Percentiles rank a stretch among this genome's conserved stretches.
These are phyloP conservation scores for Hypoxylon sp. DNA, from an alignment of 2,329 filamentous ascomycete genomes.

Conservation along the genomic window DNA sequence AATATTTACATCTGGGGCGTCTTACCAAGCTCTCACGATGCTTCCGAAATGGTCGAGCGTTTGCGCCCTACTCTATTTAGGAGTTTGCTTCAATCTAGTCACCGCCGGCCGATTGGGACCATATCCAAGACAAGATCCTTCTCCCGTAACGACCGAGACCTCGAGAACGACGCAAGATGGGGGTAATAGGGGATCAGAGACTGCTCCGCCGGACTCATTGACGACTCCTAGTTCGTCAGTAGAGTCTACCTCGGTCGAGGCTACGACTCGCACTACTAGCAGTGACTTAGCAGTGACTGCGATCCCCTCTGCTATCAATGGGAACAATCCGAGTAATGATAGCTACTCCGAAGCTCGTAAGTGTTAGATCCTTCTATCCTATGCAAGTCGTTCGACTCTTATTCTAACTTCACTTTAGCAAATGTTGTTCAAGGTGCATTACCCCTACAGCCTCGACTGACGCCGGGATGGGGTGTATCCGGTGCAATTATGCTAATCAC, in stretches of 20 bases:
- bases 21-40: slow-evolving; percentile 52
- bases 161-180: slow-evolving; percentile 42
- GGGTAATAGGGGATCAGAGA: slow-evolving; percentile 23
- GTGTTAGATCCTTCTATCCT: slow-evolving; percentile 21
- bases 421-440: slow-evolving; percentile 69
- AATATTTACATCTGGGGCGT: slow-evolving; percentile 2
- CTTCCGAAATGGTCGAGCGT: slow-evolving; percentile 54
- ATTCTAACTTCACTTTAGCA: slow-evolving; percentile 53
- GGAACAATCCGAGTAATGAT: slow-evolving; percentile 50
- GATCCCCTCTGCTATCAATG: slow-evolving; percentile 54
- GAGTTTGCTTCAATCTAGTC: slow-evolving; percentile 58
- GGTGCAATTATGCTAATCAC: slow-evolving; percentile 82
- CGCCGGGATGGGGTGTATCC: slow-evolving; percentile 84
- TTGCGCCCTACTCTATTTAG: slow-evolving; percentile 59
- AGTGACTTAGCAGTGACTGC: slow-evolving; percentile 40
- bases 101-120: slow-evolving; percentile 55
- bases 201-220: slow-evolving; percentile 36
- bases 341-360: slow-evolving; percentile 47
- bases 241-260: slow-evolving; percentile 31
- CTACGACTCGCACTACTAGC: slow-evolving; percentile 37
- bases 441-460: slow-evolving; percentile 81
- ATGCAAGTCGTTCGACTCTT: slow-evolving; percentile 1
- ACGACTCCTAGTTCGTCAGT: slow-evolving; percentile 22
- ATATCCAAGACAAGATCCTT: slow-evolving; percentile 56
- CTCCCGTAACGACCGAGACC: slow-evolving; percentile 44